Evolutionary conservation across 78 protist species (phyloP), one percentile per base, ranked within the genome.

Genomic region (Dictyostelium intermedium): DNA sequence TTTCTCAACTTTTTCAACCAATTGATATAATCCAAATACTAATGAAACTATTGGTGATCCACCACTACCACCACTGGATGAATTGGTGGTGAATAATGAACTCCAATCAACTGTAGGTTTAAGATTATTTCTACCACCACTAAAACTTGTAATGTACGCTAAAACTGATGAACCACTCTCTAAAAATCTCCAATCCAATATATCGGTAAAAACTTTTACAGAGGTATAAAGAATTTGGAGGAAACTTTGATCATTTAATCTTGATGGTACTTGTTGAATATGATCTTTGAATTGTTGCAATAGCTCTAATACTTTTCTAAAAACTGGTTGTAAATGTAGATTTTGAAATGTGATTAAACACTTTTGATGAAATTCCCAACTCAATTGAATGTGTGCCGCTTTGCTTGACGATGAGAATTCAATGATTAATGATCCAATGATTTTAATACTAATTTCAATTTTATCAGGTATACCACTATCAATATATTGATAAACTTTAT

Each of bases 281-380:
- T n/a, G 82, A 0, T 37, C 20, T 80, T 78, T 77, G 30, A 72
- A 86, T 37, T 80, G 39, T 5, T 20, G 39, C 3, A 89, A 14
- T 14, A 89, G 8, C 9, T 8, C 16, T 30, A 89, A 18, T 1
- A 80, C 43, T 16, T 47, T 60, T 13, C 80, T 11, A 66, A 89
- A 78, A 0, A 80, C 0, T 11, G 94, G 87, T 50, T 78, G 94
- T 8, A 89, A 61, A 32, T 79, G 82, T 13, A 30, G 18, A 2
- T 41, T 45, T 66, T 89, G 94, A 74, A 89, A 89, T 1, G 87
- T 20, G 0, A 80, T 25, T 66, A 89, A 27, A 20, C 82, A 35
- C 16, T 41, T 43, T 50, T 80, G 87, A 66, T 89, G 94, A 69
- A 43, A 78, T 45, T 89, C 94, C 94, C 94, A 89, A 23, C 81